Percentiles rank a stretch among this genome's conserved stretches.
phyloP scores from a whole-genome alignment of 768 basidiomycete genomes.

The Tulasnella sp. region DNA sequence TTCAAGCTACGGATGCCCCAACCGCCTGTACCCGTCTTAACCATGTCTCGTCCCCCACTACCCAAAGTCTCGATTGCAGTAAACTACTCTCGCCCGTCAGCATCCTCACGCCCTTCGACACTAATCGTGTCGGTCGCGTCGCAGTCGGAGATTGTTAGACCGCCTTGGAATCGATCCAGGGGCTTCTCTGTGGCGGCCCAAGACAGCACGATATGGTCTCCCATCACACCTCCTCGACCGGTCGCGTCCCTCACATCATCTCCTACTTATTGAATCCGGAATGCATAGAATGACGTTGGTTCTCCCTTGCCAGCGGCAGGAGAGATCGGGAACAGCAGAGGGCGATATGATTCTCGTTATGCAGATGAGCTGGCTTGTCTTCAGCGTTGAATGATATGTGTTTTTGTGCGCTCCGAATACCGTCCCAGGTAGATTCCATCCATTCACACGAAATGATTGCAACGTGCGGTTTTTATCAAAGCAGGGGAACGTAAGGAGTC shows the following conservation, averaged over 20 bases:
- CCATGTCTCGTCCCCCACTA: not conserved
- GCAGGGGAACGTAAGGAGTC: no score
- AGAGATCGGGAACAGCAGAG: not conserved
- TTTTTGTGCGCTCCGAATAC: not conserved
- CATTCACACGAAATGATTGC: no score
- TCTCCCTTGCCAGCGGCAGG: not conserved
- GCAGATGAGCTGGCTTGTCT: slow-evolving; percentile 4
- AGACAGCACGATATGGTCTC: not conserved
- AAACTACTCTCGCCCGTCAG: not conserved
- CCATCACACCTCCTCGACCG: slow-evolving; percentile 6
- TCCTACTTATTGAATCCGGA: not conserved
- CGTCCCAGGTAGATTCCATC: no score
- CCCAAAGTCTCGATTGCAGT: not conserved
- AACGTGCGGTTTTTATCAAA: no score
- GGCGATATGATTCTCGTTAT: not conserved
- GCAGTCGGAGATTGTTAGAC: not conserved
- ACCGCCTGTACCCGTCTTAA: slow-evolving; percentile 1
- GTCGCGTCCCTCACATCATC: not conserved
- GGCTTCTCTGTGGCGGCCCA: not conserved
- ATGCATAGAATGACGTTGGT: not conserved
- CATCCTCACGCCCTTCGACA: slow-evolving; percentile 6
- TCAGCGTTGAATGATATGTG: not conserved
- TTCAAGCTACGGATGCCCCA: not conserved
- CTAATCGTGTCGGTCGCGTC: not conserved
- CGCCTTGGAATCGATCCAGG: slow-evolving; percentile 10